These are phyloP conservation scores for Metarhizium guizhouense DNA, from an alignment of 2,329 filamentous ascomycete species.

Conservation along the genomic window DNA sequence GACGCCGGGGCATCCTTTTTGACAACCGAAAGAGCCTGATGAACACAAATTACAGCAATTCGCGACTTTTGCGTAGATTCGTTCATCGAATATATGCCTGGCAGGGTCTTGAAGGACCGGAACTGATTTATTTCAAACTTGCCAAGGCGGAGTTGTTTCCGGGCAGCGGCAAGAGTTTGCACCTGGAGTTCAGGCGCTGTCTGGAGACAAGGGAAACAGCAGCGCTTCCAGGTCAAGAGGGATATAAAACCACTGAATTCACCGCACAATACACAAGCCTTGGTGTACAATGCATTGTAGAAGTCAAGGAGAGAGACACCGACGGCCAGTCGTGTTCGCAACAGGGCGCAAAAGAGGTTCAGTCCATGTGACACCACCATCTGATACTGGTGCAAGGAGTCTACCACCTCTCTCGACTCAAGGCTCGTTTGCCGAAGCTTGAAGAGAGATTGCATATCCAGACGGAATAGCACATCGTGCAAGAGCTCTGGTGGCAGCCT, in stretches of 20 bases:
- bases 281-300: slow-evolving; percentile 16
- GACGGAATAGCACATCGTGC: slow-evolving; percentile 14
- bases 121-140: slow-evolving; percentile 11
- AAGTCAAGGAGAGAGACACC: slow-evolving; percentile 15
- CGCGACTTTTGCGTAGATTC: slow-evolving; percentile 11
- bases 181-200: slow-evolving; percentile 12
- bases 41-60: slow-evolving; percentile 11
- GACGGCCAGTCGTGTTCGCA: slow-evolving; percentile 17
- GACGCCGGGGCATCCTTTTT: slow-evolving; percentile 7
- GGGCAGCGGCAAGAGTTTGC: slow-evolving; percentile 11
- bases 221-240: slow-evolving; percentile 19
- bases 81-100: slow-evolving; percentile 11
- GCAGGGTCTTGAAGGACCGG: slow-evolving; percentile 16
- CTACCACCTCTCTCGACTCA: slow-evolving; percentile 13
- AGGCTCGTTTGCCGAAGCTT: slow-evolving; percentile 20
- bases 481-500: slow-evolving; percentile 23
- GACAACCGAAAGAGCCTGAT: slow-evolving; percentile 12
- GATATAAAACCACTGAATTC: slow-evolving; percentile 17
- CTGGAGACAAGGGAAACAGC: slow-evolving; percentile 19
- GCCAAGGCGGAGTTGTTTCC: slow-evolving; percentile 13
- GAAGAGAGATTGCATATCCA: slow-evolving; percentile 23
- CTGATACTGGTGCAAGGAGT: slow-evolving; percentile 17
- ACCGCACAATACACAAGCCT: slow-evolving; percentile 16
- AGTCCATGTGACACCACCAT: slow-evolving; percentile 15
- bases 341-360: slow-evolving; percentile 20